Evolutionary conservation across 2,329 filamentous ascomycete species (phyloP).

Genomic region (Fusarium sp.): DNA sequence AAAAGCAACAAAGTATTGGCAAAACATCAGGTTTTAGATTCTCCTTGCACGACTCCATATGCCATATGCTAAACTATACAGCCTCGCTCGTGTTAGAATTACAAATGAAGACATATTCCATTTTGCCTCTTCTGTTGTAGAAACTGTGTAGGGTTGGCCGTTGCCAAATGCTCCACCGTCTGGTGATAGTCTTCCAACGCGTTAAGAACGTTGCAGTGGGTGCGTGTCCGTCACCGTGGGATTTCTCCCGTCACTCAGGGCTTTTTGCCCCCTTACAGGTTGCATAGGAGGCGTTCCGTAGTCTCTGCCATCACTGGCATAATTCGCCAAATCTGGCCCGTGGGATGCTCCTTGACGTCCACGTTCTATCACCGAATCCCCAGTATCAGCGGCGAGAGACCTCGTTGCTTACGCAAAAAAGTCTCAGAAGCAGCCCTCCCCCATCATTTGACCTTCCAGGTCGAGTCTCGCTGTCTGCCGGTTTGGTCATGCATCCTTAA

Average conservation of each 20-base stretch:
- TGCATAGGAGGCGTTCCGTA: conserved; percentile 32
- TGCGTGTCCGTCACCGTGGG: conserved; percentile 20
- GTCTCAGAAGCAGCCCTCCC: background rate
- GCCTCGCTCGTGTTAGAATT: conserved; percentile 30
- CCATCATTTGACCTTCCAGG: background rate
- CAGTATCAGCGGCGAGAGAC: background rate
- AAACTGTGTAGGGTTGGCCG: conserved; percentile 3
- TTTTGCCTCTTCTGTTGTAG: conserved; percentile 7
- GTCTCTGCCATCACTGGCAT: conserved; percentile 13
- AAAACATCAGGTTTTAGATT: conserved; percentile 23
- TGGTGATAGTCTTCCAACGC: background rate
- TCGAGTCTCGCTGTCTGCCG: background rate
- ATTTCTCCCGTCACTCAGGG: conserved; percentile 15
- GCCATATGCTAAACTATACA: conserved; percentile 36
- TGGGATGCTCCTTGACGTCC: conserved; percentile 10
- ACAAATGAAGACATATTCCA: conserved; percentile 2
- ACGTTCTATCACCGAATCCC: conserved; percentile 3
- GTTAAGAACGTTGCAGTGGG: background rate
- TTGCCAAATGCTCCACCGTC: conserved; percentile 20
- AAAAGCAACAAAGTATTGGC: conserved; percentile 9
- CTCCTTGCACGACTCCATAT: conserved; percentile 33
- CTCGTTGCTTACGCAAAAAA: conserved; percentile 2
- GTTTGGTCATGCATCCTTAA: background rate
- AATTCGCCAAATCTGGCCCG: conserved; percentile 1
- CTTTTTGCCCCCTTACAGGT: conserved; percentile 38